Evolutionary conservation across 2,329 filamentous ascomycete genomes (phyloP).

Genomic region (Verticillium nubilum): DNA sequence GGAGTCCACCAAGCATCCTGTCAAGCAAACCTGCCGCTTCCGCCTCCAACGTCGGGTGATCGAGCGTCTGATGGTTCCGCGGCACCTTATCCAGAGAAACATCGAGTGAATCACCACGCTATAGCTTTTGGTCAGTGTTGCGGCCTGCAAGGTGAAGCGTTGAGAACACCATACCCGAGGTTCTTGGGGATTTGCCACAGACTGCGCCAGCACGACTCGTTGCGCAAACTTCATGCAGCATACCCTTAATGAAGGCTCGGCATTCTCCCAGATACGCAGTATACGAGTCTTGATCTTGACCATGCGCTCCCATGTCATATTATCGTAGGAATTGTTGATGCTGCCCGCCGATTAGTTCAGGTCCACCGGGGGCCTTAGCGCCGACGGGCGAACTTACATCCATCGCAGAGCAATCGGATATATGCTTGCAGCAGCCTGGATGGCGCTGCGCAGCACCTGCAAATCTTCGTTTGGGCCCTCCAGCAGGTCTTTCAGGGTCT

Average conservation of each 20-base stretch:
- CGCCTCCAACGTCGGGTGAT: conserved; percentile 78
- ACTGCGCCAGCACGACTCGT: conserved; percentile 87
- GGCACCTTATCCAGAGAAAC: conserved; percentile 84
- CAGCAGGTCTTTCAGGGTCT: conserved; percentile 66
- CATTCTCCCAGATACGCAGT: conserved; percentile 79
- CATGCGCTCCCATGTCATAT: conserved; percentile 81
- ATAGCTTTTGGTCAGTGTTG: conserved; percentile 8
- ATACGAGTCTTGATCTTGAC: conserved; percentile 84
- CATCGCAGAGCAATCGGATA: conserved; percentile 89
- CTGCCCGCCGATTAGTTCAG: conserved; percentile 42
- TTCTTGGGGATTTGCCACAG: conserved; percentile 73
- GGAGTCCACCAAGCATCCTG: conserved; percentile 76
- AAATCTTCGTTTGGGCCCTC: conserved; percentile 71
- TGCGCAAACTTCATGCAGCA: conserved; percentile 98
- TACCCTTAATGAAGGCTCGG: conserved; percentile 70
- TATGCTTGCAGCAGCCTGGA: conserved; percentile 86
- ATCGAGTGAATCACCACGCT: conserved; percentile 54
- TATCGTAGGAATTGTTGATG: conserved; percentile 80
- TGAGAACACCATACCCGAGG: conserved; percentile 59
- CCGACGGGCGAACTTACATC: conserved; percentile 65
- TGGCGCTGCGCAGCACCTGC: conserved; percentile 75
- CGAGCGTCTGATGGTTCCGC: conserved; percentile 73
- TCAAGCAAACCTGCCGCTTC: conserved; percentile 89
- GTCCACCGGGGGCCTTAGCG: neutral
- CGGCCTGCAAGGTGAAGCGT: neutral